These are phyloP conservation scores for Rhodosporidiobolus sp. DNA, from an alignment of 768 basidiomycete genomes.

Conservation along the genomic window DNA sequence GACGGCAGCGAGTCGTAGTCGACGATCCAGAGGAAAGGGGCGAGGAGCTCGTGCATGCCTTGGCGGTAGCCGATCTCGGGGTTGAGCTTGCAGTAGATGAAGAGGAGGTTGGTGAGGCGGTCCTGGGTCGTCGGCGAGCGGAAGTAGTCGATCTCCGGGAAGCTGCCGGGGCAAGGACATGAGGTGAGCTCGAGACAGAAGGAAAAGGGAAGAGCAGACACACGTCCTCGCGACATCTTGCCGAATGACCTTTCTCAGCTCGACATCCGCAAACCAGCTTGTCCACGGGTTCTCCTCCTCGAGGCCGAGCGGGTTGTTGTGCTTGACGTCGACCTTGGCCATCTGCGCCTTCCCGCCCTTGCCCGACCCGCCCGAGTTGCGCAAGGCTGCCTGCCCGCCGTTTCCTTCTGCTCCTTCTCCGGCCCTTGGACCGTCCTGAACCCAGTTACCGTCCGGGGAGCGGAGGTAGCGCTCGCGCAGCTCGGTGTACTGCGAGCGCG, in stretches of 20 bases:
- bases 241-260: slow-evolving; percentile 79
- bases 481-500: slow-evolving; percentile 53
- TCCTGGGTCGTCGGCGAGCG: slow-evolving; percentile 68
- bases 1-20: slow-evolving; percentile 72
- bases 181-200: not conserved
- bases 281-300: slow-evolving; percentile 81
- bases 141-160: slow-evolving; percentile 95
- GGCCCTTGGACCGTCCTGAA: slow-evolving; percentile 55
- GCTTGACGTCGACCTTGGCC: slow-evolving; percentile 12
- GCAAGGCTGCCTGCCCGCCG: slow-evolving; percentile 61
- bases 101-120: slow-evolving; percentile 79
- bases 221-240: slow-evolving; percentile 96
- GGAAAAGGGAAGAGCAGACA: slow-evolving; percentile 47
- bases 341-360: slow-evolving; percentile 65
- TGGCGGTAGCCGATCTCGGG: slow-evolving; percentile 88
- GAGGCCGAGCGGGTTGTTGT: slow-evolving; percentile 31
- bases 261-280: slow-evolving; percentile 84
- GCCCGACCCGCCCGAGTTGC: slow-evolving; percentile 20
- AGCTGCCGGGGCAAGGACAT: slow-evolving; percentile 54
- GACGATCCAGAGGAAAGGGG: slow-evolving; percentile 75
- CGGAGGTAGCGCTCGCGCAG: slow-evolving; percentile 67
- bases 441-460: slow-evolving; percentile 81
- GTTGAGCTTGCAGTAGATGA: slow-evolving; percentile 74
- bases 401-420: slow-evolving; percentile 56
- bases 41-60: slow-evolving; percentile 97